Percentiles rank a stretch among this genome's conserved stretches.
These are phyloP conservation scores for Fonsecaea nubica DNA, from an alignment of 2,329 filamentous ascomycete genomes.

Conservation along the genomic window DNA sequence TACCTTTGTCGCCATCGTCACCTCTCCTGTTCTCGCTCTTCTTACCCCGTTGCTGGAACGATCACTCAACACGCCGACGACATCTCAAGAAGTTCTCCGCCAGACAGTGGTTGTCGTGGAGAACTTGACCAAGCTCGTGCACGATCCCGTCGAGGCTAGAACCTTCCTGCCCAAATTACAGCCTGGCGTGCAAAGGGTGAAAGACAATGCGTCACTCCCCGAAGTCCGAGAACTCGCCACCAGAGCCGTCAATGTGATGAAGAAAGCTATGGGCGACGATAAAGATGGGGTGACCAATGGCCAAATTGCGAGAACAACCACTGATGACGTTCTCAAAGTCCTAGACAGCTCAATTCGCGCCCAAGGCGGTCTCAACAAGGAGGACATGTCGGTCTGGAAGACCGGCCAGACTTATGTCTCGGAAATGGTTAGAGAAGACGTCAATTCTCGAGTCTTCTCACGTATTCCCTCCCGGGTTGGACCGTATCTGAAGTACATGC, in stretches of 20 bases:
- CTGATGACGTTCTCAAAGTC: conserved; percentile 75
- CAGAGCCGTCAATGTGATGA: conserved; percentile 82
- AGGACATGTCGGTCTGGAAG: conserved; percentile 68
- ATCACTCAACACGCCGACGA: conserved; percentile 87
- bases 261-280: conserved; percentile 84
- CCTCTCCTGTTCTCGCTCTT: conserved; percentile 90
- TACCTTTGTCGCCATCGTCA: conserved; percentile 97
- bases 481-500: conserved; percentile 77
- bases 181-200: conserved; percentile 89
- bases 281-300: conserved; percentile 65
- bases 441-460: conserved; percentile 78
- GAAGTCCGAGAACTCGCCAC: conserved; percentile 91
- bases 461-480: conserved; percentile 73
- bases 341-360: conserved; percentile 79
- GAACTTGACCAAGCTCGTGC: conserved; percentile 97
- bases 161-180: conserved; percentile 94
- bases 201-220: conserved; percentile 85
- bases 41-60: conserved; percentile 94
- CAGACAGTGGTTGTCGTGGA: conserved; percentile 97
- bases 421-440: conserved; percentile 84
- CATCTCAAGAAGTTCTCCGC: conserved; percentile 89
- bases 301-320: conserved; percentile 68
- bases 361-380: conserved; percentile 67
- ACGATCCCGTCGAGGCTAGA: conserved; percentile 91
- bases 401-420: conserved; percentile 75